Evolutionary conservation across 768 basidiomycete genomes (phyloP), one percentile per base, ranked within the genome.

Genomic region (Calocybe cyanea): DNA sequence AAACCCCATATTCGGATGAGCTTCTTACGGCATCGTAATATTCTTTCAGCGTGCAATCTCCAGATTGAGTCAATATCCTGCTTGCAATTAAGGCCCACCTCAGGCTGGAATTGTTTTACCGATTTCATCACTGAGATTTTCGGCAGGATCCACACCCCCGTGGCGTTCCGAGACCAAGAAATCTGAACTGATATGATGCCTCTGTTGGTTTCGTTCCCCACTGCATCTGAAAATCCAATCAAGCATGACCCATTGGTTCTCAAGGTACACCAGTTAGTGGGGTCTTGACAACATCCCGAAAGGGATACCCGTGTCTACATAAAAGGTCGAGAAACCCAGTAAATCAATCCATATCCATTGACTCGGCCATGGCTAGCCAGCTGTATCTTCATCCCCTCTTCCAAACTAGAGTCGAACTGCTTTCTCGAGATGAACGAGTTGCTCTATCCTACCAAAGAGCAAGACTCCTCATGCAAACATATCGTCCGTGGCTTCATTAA

Each of bases 381-480:
- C 67, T 75, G 37, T 61, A 67, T 56, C 56, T 55, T 10, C 70
- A 78, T 48, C 73, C 77, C 23, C 67, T 80, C 42, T 78, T 78
- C 63, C 64, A 63, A 43, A 54, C 55, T 44, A 67, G 58, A 49
- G 62, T 67, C 6, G 76, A 78, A 51, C 67, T 68, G 32, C 66
- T 78, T 44, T 62, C 71, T 1, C 56, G 56, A 4, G 71, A 78
- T 52, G 73, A 78, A 42, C 67, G 71, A 39, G 65, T 76, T 17
- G 65, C 68, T 9, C 55, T 80, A 2, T 75, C 78, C 1, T 80
- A 79, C 48, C 63, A 73, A 51, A 62, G 78, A 44, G 76, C 77
- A 2, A 68, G 59, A 44, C 61, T 77, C n/a, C 59, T 79, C 32
- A 54, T 77, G 60, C 68, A 70, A 40, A 74, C 76, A 19, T 73